These are phyloP conservation scores for Ephemerocybe angulata DNA, from an alignment of 768 basidiomycete species.

Conservation along the genomic window DNA sequence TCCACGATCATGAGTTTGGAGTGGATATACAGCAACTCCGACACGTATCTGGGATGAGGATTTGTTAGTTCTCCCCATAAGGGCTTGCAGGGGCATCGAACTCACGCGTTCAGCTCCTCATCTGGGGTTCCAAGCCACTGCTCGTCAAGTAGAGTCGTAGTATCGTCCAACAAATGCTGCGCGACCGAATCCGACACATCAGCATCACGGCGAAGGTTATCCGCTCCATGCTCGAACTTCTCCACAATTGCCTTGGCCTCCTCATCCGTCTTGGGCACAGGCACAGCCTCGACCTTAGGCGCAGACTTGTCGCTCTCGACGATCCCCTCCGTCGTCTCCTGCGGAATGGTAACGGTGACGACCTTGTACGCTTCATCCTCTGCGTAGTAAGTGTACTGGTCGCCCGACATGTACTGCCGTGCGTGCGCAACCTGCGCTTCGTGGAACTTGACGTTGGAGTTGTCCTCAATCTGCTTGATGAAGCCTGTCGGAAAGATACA, in stretches of 20 bases:
- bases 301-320: conserved; percentile 49
- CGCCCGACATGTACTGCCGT: conserved; percentile 65
- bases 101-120: conserved; percentile 78
- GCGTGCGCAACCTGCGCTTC: conserved; percentile 85
- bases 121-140: conserved; percentile 79
- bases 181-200: conserved; percentile 71
- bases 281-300: conserved; percentile 55
- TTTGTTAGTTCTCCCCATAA: neutral
- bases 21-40: conserved; percentile 81
- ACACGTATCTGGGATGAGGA: conserved; percentile 55
- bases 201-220: conserved; percentile 51
- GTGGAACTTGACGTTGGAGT: conserved; percentile 75
- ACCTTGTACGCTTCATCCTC: conserved; percentile 35
- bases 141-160: conserved; percentile 65
- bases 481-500: conserved; percentile 27
- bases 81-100: conserved; percentile 5
- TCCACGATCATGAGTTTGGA: conserved; percentile 94
- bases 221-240: conserved; percentile 68
- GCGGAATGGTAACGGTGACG: conserved; percentile 56
- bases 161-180: conserved; percentile 73
- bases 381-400: conserved; percentile 24
- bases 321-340: conserved; percentile 46
- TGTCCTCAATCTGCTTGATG: conserved; percentile 68
- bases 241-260: conserved; percentile 68
- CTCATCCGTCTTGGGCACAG: conserved; percentile 61